Base-by-base conservation (phyloP, 2,329 filamentous ascomycete genomes). In the Diaporthe citri region DNA sequence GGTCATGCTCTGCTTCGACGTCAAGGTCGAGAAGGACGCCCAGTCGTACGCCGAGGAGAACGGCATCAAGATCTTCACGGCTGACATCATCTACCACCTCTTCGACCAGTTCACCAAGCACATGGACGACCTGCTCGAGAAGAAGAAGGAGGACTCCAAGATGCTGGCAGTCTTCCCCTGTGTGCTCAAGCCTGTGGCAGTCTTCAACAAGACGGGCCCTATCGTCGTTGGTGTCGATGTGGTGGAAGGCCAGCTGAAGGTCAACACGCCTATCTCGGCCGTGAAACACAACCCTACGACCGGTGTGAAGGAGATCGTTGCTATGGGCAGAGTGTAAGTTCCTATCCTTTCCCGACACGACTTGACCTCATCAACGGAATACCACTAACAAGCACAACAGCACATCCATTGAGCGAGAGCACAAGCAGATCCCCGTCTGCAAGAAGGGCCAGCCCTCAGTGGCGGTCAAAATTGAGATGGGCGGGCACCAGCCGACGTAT, bases 1-100 rank as follows among this genome's bases (percentile, higher is more conserved):
- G n/a, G 95, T 98, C 83, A 99, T 99, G 97, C 92, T 99, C 69
- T 98, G 97, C 84, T 99, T 99, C 89, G 97, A 99, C 84, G 97
- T 99, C 86, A 98, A 98, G 88, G 95, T 99, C 22, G 97, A 99
- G 86, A 98, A 98, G 85, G 97, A 99, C 82, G 97, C 97, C 0
- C 92, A 93, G 78, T 89, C 91, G 13, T 97, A 98, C 80, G 97
- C 97, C 15, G 95, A 98, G 25, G 95, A 98, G 74, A 92, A 97
- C 77, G 95, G 95, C 70, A 94, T 99, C 86, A 98, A 97, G 88
- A 94, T 99, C 80, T 99, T 99, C 88, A 97, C 95, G 4, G 97
- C 97, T 3, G 96, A 99, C 84, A 99, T 99, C 80, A 99, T 99
- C 82, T 99, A 99, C 85, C 97, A 99, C 84, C 88, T 99, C 74